Percentiles rank a stretch among this genome's conserved stretches.
phyloP scores from a whole-genome alignment of 2,329 filamentous ascomycete genomes.

The Monosporascus sp. region DNA sequence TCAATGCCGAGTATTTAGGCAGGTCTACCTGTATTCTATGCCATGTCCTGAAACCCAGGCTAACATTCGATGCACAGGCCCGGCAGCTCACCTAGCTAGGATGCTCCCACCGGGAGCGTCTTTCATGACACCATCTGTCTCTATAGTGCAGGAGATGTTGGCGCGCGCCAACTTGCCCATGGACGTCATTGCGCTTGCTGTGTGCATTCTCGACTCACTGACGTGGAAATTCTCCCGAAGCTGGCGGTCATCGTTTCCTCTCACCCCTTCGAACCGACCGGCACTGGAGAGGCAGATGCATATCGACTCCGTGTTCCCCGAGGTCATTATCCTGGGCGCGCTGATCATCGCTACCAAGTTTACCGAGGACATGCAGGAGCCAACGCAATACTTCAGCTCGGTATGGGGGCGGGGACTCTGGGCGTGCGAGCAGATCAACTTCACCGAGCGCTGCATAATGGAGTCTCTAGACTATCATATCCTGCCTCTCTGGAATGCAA shows the following conservation, averaged over 20 bases:
- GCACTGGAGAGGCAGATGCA: slow-evolving; percentile 41
- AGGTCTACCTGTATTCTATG: slow-evolving; percentile 11
- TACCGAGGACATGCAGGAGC: slow-evolving; percentile 51
- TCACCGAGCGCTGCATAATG: slow-evolving; percentile 59
- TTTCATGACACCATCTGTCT: slow-evolving; percentile 50
- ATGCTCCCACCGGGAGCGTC: slow-evolving; percentile 60
- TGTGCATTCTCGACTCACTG: slow-evolving; percentile 62
- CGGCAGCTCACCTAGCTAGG: slow-evolving; percentile 61
- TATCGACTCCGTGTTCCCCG: slow-evolving; percentile 56
- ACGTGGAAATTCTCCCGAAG: slow-evolving; percentile 55
- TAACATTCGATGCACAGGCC: slow-evolving; percentile 37
- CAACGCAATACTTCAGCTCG: slow-evolving; percentile 46
- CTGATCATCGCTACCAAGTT: slow-evolving; percentile 63
- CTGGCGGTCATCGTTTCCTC: slow-evolving; percentile 56
- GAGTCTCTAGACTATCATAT: slow-evolving; percentile 59
- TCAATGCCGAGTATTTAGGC: slow-evolving; percentile 38
- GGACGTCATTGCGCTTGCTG: slow-evolving; percentile 58
- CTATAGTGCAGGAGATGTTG: slow-evolving; percentile 56
- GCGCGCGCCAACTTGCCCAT: slow-evolving; percentile 51
- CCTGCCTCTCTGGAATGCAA: slow-evolving; percentile 52
- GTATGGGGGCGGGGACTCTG: slow-evolving; percentile 51
- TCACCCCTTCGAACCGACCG: slow-evolving; percentile 25
- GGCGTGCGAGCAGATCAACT: slow-evolving; percentile 57
- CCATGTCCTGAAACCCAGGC: slow-evolving; percentile 10
- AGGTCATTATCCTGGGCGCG: slow-evolving; percentile 58